Base-by-base conservation (phyloP, 2,329 filamentous ascomycete species). In the Claviceps spartinae region DNA sequence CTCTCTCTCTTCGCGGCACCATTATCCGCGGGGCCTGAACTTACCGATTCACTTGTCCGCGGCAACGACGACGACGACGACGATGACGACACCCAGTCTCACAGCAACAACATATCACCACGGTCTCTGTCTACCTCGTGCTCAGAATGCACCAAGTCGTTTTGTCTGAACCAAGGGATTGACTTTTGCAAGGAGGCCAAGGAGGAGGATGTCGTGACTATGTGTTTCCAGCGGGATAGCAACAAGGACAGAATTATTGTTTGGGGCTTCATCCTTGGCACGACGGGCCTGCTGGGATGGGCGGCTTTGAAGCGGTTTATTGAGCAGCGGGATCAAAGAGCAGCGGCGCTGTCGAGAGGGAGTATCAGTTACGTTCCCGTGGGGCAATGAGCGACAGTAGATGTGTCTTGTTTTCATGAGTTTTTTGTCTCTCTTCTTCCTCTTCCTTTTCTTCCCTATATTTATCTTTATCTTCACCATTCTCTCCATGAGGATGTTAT, bases 201-300 rank as follows among this genome's bases (percentile, higher is more conserved):
- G 57, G 78, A 83, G 58, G 77, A 75, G 61, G 78, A 83, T 60
- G 77, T 83, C 20, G 67, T 77, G 43, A 81, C 81, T 30, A 71
- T 74, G 61, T 84, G 81, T 63, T 84, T 84, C 67, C 79, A 83
- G 71, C 75, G 81, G 56, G 81, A 84, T 64, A 81, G 77, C 63
- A 75, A 75, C 64, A 84, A 84, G 67, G 81, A 84, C 65, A 75
- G 77, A 66, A 73, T 83, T 58, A 82, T 84, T 38, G 81, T 84
- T 4, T 80, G 81, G 74, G 75, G 70, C 1, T 84, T 84, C 65
- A 75, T 84, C 48, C 62, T 80, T 9, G 77, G 75, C 50, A 82
- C 78, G 0, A 60, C 73, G 4, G 79, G 78, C 1, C 63, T 84
- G 54, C 66, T 84, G 48, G 78, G 73, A 26, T 83, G 79, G 79